Percentiles rank a stretch among this genome's conserved stretches.
Conservation (phyloP, 345 rosid species). For the Clausena lansium region DNA sequence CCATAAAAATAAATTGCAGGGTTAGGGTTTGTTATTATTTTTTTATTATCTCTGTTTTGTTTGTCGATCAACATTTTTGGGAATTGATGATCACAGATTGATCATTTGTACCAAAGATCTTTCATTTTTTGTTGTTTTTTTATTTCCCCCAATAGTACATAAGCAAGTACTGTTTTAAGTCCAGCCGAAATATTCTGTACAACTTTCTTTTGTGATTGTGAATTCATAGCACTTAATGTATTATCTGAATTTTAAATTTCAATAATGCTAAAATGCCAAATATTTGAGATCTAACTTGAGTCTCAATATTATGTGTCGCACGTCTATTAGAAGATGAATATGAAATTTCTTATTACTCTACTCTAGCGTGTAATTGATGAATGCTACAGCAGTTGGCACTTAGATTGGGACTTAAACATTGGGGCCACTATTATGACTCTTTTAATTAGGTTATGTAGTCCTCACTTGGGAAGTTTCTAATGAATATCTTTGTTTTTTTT, state of each 20-base stretch:
- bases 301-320: no score
- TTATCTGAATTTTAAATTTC: background rate
- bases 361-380: no score
- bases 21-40: background rate
- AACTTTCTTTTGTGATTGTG: background rate
- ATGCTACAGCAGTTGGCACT: no score
- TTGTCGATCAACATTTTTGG: background rate
- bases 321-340: no score
- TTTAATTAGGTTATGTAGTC: background rate
- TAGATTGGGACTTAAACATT: no score
- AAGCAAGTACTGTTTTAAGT: background rate
- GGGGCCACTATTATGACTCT: no score
- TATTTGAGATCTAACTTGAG: no score
- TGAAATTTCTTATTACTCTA: no score
- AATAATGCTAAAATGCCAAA: no score
- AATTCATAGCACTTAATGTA: background rate
- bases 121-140: background rate
- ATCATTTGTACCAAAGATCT: background rate
- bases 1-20: background rate
- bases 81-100: background rate
- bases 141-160: background rate
- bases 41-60: no score
- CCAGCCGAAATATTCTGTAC: no score
- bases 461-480: background rate
- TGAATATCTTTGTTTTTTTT: background rate